Evolutionary conservation across 2,329 filamentous ascomycete species (phyloP).

Genomic region (Endocalyx cinctus): DNA sequence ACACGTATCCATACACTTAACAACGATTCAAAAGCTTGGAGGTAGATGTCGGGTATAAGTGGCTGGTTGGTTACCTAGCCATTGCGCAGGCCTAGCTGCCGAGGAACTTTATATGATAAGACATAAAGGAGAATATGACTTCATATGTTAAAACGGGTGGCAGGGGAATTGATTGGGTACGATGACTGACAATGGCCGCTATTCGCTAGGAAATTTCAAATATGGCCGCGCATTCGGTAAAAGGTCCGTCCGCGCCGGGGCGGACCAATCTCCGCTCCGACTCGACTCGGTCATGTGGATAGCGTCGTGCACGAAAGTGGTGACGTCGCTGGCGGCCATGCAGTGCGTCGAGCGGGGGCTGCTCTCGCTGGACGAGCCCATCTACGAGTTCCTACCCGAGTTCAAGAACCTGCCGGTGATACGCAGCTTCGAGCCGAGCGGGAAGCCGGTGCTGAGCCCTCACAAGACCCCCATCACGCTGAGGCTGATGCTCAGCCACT

Average conservation of each 20-base stretch:
- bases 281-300: slow-evolving; percentile 22
- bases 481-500: slow-evolving; percentile 12
- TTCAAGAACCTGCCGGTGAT: slow-evolving; percentile 20
- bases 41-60: too few relatives aligned
- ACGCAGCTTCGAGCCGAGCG: slow-evolving; percentile 10
- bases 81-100: too few relatives aligned
- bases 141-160: too few relatives aligned
- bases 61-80: too few relatives aligned
- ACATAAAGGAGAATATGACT: too few relatives aligned
- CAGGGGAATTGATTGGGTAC: too few relatives aligned
- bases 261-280: slow-evolving; percentile 11
- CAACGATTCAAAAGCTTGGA: too few relatives aligned
- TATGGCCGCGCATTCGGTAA: slow-evolving; percentile 16
- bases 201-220: slow-evolving; percentile 7
- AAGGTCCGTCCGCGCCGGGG: slow-evolving; percentile 14
- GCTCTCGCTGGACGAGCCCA: slow-evolving; percentile 34
- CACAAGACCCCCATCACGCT: slow-evolving; percentile 11
- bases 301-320: slow-evolving; percentile 27
- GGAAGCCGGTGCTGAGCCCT: slow-evolving; percentile 10
- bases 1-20: neutral
- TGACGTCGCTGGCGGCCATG: slow-evolving; percentile 38
- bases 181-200: too few relatives aligned
- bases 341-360: slow-evolving; percentile 40
- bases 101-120: too few relatives aligned
- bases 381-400: slow-evolving; percentile 36